Base-by-base conservation (phyloP, 2,329 filamentous ascomycete species). In the Fusarium siculi region DNA sequence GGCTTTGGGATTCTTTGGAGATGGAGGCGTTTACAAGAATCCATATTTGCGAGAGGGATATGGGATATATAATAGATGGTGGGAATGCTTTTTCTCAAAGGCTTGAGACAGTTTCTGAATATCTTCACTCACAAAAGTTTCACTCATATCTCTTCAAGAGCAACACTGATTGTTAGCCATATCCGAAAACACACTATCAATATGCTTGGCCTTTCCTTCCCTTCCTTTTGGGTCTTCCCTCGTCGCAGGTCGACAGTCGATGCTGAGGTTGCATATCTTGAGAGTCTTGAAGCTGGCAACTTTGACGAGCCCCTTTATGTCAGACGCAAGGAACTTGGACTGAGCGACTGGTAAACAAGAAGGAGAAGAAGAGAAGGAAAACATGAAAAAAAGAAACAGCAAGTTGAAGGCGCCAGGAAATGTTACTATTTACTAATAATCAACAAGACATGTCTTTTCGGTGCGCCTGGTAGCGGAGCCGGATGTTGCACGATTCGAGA, bases 151-250 rank as follows among this genome's bases (percentile, higher is more conserved):
- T 16, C 10, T 39, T 23, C 3, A 18, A 25, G 18, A 36, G 49
- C 11, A 44, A 28, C 15, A 25, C 19, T 37, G 30, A 15, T 46
- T 34, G 44, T 37, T 18, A 36, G 40, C 32, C 36, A 9, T 46
- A n/a, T 25, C 3, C 9, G 32, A 43, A 21, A 36, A 9, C 11
- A 39, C 12, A 40, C 8, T 19, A 3, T 49, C 28, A 72, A 21
- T 16, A 78, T 78, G 76, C 61, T 78, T 49, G 75, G 75, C 7
- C 21, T 78, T 11, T 66, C 56, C 11, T 68, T 75, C 25, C 44
- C 63, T 14, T 42, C 68, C 19, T 76, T 76, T 14, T 74, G 70
- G 39, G 44, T 72, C 16, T 74, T 70, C 23, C 63, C 73, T 16
- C 75, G 72, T 42, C 70, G 75, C 9, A 67, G 66, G n/a, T 65